A percentile compares a stretch with the other conserved stretches of the same genome.
These are phyloP conservation scores for Hamamelis virginiana DNA, from an alignment of 164 flowering plant genomes.

Conservation along the genomic window DNA sequence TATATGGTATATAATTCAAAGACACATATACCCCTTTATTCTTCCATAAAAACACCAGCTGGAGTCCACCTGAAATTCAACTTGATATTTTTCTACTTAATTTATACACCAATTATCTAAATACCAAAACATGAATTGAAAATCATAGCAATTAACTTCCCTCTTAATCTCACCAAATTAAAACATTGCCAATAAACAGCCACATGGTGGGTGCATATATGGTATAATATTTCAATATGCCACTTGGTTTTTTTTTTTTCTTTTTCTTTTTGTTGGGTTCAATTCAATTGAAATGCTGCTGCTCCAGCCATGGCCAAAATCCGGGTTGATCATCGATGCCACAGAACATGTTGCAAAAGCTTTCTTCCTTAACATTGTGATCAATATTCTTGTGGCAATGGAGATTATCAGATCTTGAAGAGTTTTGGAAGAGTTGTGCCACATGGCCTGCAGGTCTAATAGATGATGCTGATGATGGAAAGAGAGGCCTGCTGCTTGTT, in stretches of 20 bases:
- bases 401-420: conserved; percentile 29
- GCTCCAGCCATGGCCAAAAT: conserved; percentile 97
- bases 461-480: conserved; percentile 29
- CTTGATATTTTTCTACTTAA: conserved; percentile 5
- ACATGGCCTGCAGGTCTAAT: conserved; percentile 31
- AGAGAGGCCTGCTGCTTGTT: conserved; percentile 24
- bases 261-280: too few species aligned
- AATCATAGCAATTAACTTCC: neutral
- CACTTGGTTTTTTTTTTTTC: too few species aligned
- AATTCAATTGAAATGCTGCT: conserved; percentile 64
- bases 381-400: conserved; percentile 40
- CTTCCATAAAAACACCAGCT: neutral
- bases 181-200: neutral
- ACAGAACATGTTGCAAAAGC: conserved; percentile 74
- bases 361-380: conserved; percentile 64
- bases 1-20: neutral
- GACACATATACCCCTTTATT: conserved; percentile 24
- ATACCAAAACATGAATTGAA: conserved; percentile 13
- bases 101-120: conserved; percentile 27
- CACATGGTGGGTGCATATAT: too few species aligned
- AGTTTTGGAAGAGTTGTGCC: conserved; percentile 55
- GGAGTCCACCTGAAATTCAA: conserved; percentile 9
- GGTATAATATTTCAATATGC: neutral
- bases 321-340: conserved; percentile 83
- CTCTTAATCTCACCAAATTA: neutral